phyloP scores from a whole-genome alignment of 1,139 yeast genomes.

The Kazachstania sp. region DNA sequence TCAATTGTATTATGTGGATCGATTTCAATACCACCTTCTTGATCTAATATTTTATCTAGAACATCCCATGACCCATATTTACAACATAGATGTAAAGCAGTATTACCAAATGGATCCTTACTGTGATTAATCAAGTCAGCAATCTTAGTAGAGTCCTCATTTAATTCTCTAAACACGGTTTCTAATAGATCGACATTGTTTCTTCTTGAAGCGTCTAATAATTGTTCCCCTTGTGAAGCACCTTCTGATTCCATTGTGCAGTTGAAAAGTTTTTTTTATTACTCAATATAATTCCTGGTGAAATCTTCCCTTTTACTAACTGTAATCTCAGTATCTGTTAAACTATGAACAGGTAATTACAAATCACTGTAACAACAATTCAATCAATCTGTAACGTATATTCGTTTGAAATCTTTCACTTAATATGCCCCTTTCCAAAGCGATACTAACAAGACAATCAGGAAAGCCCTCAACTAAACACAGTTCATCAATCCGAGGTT shows the following conservation, averaged over 20 bases:
- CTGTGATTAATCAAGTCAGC: slow-evolving; percentile 61
- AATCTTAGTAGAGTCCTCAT: slow-evolving; percentile 41
- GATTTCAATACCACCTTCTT: slow-evolving; percentile 75
- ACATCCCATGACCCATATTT: slow-evolving; percentile 79
- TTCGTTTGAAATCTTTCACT: too few species aligned
- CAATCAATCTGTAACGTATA: too few species aligned
- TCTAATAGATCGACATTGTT: slow-evolving; percentile 72
- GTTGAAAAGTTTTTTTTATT: background rate
- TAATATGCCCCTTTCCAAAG: background rate
- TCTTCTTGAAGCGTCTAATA: slow-evolving; percentile 80
- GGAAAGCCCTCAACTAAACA: too few species aligned
- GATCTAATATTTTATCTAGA: slow-evolving; percentile 71
- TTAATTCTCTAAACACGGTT: slow-evolving; percentile 42
- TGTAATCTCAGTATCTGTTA: too few species aligned
- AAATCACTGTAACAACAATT: too few species aligned
- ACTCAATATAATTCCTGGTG: too few species aligned
- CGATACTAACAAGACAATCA: too few species aligned
- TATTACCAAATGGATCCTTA: slow-evolving; percentile 71
- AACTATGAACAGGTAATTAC: too few species aligned
- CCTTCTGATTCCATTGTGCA: slow-evolving; percentile 38
- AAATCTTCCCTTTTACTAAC: too few species aligned
- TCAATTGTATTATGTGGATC: slow-evolving; percentile 66
- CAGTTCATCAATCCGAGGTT: too few species aligned
- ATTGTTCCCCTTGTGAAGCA: slow-evolving; percentile 70
- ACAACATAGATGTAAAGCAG: slow-evolving; percentile 77